phyloP scores from a whole-genome alignment of 768 basidiomycete genomes.

The Naganishia randhawae region DNA sequence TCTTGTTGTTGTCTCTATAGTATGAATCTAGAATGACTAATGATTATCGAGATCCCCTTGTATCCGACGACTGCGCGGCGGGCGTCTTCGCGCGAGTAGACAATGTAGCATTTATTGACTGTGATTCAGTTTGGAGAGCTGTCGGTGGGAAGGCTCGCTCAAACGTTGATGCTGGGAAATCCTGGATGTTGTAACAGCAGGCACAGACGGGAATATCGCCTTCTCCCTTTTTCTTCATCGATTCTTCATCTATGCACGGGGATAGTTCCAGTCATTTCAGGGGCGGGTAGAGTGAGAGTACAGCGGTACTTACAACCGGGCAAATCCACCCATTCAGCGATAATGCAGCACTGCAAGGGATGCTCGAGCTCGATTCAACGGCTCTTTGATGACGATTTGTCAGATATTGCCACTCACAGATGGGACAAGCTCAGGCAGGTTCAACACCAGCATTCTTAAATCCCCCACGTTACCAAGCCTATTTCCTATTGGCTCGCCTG shows the following conservation, averaged over 20 bases:
- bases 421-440: neutral
- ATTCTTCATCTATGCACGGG: neutral
- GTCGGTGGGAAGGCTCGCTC: constrained; percentile 5
- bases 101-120: neutral
- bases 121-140: neutral
- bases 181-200: constrained; percentile 8
- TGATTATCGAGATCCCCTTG: neutral
- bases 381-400: neutral
- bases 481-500: neutral
- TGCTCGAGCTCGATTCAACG: neutral
- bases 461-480: neutral
- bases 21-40: neutral
- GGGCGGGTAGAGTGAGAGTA: neutral
- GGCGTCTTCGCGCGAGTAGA: constrained; percentile 6
- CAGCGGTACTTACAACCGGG: constrained; percentile 18
- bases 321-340: constrained; percentile 19
- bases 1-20: too few species aligned
- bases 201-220: constrained; percentile 11
- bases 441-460: constrained; percentile 18
- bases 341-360: constrained; percentile 15
- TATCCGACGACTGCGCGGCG: neutral
- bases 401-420: constrained; percentile 4
- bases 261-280: neutral
- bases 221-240: constrained; percentile 16
- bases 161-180: neutral